phyloP scores from a whole-genome alignment of 768 basidiomycete species.

The Phlegmacium glaucopus region DNA sequence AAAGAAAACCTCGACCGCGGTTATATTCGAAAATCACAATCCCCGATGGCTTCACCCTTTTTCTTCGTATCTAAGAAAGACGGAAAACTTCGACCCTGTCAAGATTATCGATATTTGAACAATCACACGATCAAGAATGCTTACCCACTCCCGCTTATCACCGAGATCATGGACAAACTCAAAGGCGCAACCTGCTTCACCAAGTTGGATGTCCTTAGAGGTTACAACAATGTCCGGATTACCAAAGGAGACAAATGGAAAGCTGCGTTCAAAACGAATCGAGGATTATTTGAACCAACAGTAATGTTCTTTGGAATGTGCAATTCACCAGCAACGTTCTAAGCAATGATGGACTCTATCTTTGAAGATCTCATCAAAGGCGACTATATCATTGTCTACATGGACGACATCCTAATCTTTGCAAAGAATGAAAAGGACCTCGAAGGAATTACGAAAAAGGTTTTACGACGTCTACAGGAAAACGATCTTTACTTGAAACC shows the following conservation, averaged over 20 bases:
- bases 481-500: no score
- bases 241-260: slow-evolving; percentile 38
- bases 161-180: slow-evolving; percentile 20
- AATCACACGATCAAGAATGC: no score
- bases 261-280: slow-evolving; percentile 35
- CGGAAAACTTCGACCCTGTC: slow-evolving; percentile 14
- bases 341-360: slow-evolving; percentile 27
- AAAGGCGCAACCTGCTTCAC: slow-evolving; percentile 14
- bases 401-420: slow-evolving; percentile 29
- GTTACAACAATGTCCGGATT: slow-evolving; percentile 37
- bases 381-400: slow-evolving; percentile 39
- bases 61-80: slow-evolving; percentile 17
- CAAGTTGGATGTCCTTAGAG: slow-evolving; percentile 34
- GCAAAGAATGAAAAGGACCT: no score
- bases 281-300: slow-evolving; percentile 30
- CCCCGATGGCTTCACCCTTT: slow-evolving; percentile 4
- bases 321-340: slow-evolving; percentile 34
- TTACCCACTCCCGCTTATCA: slow-evolving; percentile 15
- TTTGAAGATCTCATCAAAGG: slow-evolving; percentile 23
- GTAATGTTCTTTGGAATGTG: slow-evolving; percentile 37
- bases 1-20: no score
- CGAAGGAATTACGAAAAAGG: no score
- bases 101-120: slow-evolving; percentile 14
- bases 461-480: no score
- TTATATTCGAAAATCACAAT: slow-evolving; percentile 1